Evolutionary conservation across 306 rosid species (phyloP).

Genomic region (Herpetospermum pedunculosum): DNA sequence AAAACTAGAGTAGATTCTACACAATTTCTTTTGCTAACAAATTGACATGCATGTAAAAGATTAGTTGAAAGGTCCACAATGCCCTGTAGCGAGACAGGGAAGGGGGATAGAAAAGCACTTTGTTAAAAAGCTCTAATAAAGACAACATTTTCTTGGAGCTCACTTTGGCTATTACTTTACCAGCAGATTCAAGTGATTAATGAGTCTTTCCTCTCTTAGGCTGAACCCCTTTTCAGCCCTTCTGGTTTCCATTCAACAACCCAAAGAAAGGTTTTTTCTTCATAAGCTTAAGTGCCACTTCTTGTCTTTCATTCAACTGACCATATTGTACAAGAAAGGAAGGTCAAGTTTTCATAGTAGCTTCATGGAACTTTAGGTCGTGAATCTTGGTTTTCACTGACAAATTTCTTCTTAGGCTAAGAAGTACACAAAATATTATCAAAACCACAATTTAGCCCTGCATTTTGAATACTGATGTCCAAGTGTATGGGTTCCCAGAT

Average conservation of each 20-base stretch:
- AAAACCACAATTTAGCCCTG: not conserved
- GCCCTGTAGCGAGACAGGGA: not conserved
- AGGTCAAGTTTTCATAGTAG: not conserved
- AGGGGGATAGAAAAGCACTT: not conserved
- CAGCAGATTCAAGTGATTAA: not conserved
- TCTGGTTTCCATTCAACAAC: not conserved
- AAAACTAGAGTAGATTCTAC: not conserved
- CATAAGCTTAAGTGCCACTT: not conserved
- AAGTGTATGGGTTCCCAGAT: conserved; percentile 26
- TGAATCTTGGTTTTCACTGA: not conserved
- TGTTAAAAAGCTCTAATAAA: not conserved
- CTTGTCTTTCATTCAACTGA: not conserved
- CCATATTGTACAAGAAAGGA: not conserved
- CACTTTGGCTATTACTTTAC: not conserved
- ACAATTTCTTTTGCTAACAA: not conserved
- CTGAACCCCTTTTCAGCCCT: not conserved
- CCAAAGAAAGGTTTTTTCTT: not conserved
- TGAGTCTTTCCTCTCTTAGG: not conserved
- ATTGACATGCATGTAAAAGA: not conserved
- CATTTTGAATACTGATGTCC: not conserved
- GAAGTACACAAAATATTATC: not conserved
- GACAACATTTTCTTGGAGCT: not conserved
- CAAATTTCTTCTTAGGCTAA: not conserved
- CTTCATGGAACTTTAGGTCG: not conserved
- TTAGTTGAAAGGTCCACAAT: not conserved